phyloP scores from a whole-genome alignment of 2,329 filamentous ascomycete species.

The Penicillium sp. region DNA sequence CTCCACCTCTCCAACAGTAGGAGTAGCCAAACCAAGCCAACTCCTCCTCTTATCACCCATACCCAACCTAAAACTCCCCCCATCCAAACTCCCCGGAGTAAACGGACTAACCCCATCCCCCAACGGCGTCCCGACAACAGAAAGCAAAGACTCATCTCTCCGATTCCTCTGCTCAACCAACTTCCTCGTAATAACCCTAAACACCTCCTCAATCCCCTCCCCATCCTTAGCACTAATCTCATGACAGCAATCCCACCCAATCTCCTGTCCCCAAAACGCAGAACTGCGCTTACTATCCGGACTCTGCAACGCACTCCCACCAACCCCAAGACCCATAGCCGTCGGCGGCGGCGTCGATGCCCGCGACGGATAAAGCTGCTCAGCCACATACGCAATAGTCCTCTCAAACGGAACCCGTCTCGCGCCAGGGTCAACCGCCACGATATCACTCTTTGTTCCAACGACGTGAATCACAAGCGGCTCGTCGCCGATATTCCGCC shows the following conservation, averaged over 20 bases:
- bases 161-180: slow-evolving; percentile 65
- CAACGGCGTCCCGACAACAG: slow-evolving; percentile 47
- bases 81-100: slow-evolving; percentile 44
- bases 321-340: slow-evolving; percentile 37
- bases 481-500: slow-evolving; percentile 64
- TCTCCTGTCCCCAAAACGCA: slow-evolving; percentile 75
- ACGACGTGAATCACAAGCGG: slow-evolving; percentile 91
- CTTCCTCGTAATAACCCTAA: slow-evolving; percentile 83
- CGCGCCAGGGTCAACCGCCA: slow-evolving; percentile 71
- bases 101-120: slow-evolving; percentile 42
- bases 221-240: slow-evolving; percentile 93
- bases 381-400: slow-evolving; percentile 91
- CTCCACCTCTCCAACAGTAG: slow-evolving; percentile 39
- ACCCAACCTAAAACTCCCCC: slow-evolving; percentile 56
- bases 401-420: slow-evolving; percentile 89
- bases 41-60: slow-evolving; percentile 60
- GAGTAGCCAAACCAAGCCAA: slow-evolving; percentile 59
- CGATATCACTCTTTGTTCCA: slow-evolving; percentile 87
- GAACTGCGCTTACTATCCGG: slow-evolving; percentile 46
- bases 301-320: slow-evolving; percentile 27
- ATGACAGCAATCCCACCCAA: slow-evolving; percentile 95
- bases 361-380: slow-evolving; percentile 73
- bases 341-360: slow-evolving; percentile 65
- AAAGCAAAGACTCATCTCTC: slow-evolving; percentile 45
- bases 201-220: slow-evolving; percentile 95